Conservation (phyloP, 192 early-diverging fungal species). For the Umbelopsis isabellina region DNA sequence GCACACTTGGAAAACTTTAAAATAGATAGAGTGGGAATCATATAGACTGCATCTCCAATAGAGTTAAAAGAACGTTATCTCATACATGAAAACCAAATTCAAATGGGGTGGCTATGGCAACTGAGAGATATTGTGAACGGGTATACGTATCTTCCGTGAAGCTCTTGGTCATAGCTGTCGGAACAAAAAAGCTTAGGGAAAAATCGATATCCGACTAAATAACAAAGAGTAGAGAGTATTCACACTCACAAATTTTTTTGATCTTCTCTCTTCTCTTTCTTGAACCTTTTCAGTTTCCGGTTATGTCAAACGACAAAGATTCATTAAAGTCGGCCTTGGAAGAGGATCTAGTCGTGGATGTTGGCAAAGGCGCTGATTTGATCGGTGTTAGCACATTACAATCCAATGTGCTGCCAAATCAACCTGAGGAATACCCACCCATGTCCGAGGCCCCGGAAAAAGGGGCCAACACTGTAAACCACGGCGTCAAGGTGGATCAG, state of each 20-base stretch:
- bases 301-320: not conserved
- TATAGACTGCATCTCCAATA: too few species aligned
- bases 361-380: slow-evolving; percentile 2
- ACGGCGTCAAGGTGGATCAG: not conserved
- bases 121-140: not conserved
- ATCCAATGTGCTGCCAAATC: not conserved
- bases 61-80: too few species aligned
- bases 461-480: too few species aligned
- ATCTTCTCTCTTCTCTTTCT: not conserved
- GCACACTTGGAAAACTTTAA: too few species aligned
- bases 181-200: slow-evolving; percentile 4
- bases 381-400: not conserved
- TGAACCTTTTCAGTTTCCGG: not conserved
- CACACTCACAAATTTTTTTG: not conserved
- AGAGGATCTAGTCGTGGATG: slow-evolving; percentile 2
- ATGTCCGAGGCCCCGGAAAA: not conserved
- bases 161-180: not conserved
- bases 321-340: not conserved
- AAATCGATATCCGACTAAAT: slow-evolving; percentile 3
- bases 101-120: too few species aligned
- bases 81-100: too few species aligned
- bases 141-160: slow-evolving; percentile 1
- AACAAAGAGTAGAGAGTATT: too few species aligned
- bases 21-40: too few species aligned
- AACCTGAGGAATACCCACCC: not conserved